Evolutionary conservation across 192 early-diverging fungal species (phyloP), one percentile per base, ranked within the genome.

Genomic region (Spinellus fusiger): DNA sequence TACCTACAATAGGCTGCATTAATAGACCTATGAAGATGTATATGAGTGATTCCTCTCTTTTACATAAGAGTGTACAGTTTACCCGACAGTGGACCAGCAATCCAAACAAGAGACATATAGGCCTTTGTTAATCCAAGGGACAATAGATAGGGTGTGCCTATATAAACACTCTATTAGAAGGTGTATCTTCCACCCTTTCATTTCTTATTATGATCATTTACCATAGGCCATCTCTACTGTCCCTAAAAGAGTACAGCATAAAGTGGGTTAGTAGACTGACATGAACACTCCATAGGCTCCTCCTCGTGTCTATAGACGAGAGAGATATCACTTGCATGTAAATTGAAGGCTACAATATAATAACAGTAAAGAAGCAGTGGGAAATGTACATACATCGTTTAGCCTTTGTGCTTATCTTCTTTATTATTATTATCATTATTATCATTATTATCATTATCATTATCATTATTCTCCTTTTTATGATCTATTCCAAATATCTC

Each of bases 91-190:
- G 91, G 91, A 6, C 91, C 91, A 2, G 93, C 93, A 54, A 98
- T 77, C 96, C 96, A 98, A 9, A 98, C 96, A 31, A 97, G 73
- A 35, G 93, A 91, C 59, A 89, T 86, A 33, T 89, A 73, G 12
- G 92, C 80, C 69, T 90, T 89, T 18, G 86, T 78, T 47, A 98
- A 66, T 0, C 89, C 92, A 18, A 98, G 80, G 1, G 86, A 83
- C 29, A 90, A 78, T 49, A 98, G 71, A 62, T 93, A 93, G 16
- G 90, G 92, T 18, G 95, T 92, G 7, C 93, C 93, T 61, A 18
- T 8, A 47, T 31, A 16, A 23, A 20, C 15, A 13, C 15, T 18
- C 23, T 57, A 18, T 13, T 5, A 5, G 9, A 16, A 66, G 35
- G 13, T 48, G 29, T 37, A 52, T 20, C 15, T 18, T 35, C 10